Base-by-base conservation (phyloP, 495 filamentous ascomycete species). In the Penicillium roqueforti region DNA sequence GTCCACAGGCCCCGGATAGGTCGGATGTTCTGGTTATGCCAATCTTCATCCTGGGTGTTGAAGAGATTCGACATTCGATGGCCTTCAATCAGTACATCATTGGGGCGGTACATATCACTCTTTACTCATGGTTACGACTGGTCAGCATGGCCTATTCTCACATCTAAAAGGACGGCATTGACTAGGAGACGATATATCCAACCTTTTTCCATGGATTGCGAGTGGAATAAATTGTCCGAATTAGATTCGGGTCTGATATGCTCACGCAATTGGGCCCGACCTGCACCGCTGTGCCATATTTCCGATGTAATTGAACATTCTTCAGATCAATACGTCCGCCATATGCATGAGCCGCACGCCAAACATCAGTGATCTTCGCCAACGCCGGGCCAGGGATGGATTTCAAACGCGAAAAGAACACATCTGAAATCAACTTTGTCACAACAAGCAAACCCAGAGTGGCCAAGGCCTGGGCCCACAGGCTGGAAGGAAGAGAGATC, bases 261-360 rank as follows among this genome's bases (percentile, higher is more conserved):
- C 79, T 83, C 16, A 86, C 69, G 45, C 76, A 75, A 10, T 81
- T 76, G 3, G 83, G 82, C 0, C 81, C 82, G 14, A 84, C 71
- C 9, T 79, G 71, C 18, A 85, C 83, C 1, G 75, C 70, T 5
- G 68, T 65, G 0, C 83, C 83, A 62, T 83, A 83, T 36, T 68
- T 69, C 10, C 65, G 48, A 51, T 85, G 81, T 28, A 84, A 55
- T 3, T 65, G 57, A 2, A 59, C 28, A 52, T 56, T 55, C 53
- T 51, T 57, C 28, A 57, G 29, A 44, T 58, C 61, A 13, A 56
- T 55, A 40, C 53, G 56, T 8, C 58, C 58, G 18, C 43, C 37
- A 34, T 56, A 40, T 9, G 59, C 61, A 60, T 67, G 71, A 28
- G 57, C 55, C 0, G 74, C 54, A 3, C 74, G 65, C 44, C 66